phyloP scores from a whole-genome alignment of 257 asterid species.

The Phtheirospermum japonicum region DNA sequence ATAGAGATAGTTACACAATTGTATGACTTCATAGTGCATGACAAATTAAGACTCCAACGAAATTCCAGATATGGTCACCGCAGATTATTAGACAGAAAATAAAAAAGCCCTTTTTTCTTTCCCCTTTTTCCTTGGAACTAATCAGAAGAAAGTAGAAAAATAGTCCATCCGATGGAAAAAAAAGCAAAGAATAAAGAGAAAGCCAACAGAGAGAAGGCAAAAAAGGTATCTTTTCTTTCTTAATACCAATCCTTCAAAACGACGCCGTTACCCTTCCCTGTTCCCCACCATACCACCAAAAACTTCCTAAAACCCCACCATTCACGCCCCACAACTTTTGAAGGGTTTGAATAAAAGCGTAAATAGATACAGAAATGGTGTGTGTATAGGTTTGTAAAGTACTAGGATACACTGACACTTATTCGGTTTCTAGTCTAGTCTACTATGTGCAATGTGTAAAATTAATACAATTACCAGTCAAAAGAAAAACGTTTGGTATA shows the following conservation, averaged over 20 bases:
- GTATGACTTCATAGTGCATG: constrained; percentile 41
- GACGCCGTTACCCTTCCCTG: constrained; percentile 34
- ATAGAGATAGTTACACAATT: constrained; percentile 35
- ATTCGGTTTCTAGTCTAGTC: too few species aligned
- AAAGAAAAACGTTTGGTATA: too few species aligned
- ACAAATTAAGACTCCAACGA: constrained; percentile 7
- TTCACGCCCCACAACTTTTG: not conserved
- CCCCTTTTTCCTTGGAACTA: constrained; percentile 26
- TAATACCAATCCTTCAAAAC: constrained; percentile 23
- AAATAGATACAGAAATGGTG: not conserved
- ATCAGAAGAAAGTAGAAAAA: constrained; percentile 35
- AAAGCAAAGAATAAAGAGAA: constrained; percentile 51
- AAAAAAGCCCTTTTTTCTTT: constrained; percentile 8
- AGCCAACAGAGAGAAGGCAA: constrained; percentile 42
- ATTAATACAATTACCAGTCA: too few species aligned
- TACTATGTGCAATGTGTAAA: too few species aligned
- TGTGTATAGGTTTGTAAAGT: constrained; percentile 10
- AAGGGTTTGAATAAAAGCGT: not conserved
- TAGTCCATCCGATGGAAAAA: not conserved
- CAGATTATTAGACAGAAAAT: constrained; percentile 5
- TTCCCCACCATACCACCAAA: not conserved
- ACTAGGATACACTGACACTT: too few species aligned
- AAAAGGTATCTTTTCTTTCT: constrained; percentile 30
- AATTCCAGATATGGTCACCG: not conserved
- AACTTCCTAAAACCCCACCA: not conserved